Base-by-base conservation (phyloP, 2,329 filamentous ascomycete species). In the Cercospora janseana region DNA sequence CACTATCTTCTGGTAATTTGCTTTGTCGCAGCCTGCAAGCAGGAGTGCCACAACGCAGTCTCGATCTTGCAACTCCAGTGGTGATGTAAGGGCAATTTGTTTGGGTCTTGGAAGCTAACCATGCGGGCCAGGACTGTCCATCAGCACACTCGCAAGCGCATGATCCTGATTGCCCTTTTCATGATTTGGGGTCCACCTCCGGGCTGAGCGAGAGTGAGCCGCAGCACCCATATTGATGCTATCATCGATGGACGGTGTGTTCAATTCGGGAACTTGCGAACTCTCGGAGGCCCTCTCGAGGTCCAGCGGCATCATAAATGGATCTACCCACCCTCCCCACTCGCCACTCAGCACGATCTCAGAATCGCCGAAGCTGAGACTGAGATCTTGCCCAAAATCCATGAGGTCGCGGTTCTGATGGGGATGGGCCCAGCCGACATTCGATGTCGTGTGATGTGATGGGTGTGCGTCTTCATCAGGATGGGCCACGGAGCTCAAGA, bases 321-420 rank as follows among this genome's bases (percentile, higher is more conserved):
- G 56, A 26, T 56, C 56, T 12, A 58, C 37, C 56, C 56, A 58
- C 15, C 47, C 42, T 9, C 49, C 51, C 56, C 56, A 58, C 15
- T 50, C 42, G 2, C 53, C 50, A 13, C 49, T 46, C 4, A 58
- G 48, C 3, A 58, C 56, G 4, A 53, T 35, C 29, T 56, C 53
- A 15, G 56, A 46, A 21, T 58, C 56, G 40, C 55, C 47, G 42
- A 58, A 58, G 38, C 56, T 51, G 41, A 58, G 49, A 31, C 48
- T 58, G 24, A 58, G 24, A 13, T 58, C 56, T 32, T 58, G 56
- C 20, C 56, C 51, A 32, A 58, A 58, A 27, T 58, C 56, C 56
- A 58, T 58, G 2, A 58, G 53, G 31, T 58, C 56, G 20, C 56
- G 53, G n/a, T 45, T 47, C 4, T 52, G 40, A n/a, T 46, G 50